A percentile compares a stretch with the other conserved stretches of the same genome.
phyloP scores from a whole-genome alignment of 306 rosid genomes.

The Canavalia ensiformis region DNA sequence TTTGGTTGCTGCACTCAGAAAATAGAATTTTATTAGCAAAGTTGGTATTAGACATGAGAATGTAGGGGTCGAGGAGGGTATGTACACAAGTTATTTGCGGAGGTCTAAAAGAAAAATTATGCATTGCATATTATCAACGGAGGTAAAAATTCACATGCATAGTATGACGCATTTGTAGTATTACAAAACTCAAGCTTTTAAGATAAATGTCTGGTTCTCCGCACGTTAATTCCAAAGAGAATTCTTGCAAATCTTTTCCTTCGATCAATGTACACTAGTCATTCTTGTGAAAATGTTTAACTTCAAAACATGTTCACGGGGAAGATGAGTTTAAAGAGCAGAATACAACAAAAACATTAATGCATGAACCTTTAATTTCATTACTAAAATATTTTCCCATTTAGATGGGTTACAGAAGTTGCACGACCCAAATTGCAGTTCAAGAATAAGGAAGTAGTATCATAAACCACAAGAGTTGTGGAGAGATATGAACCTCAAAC shows the following conservation, averaged over 20 bases:
- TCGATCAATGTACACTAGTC: background rate
- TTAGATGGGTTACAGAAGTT: background rate
- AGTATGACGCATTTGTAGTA: no score
- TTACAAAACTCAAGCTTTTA: background rate
- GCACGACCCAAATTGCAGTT: background rate
- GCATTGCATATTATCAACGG: slow-evolving; percentile 17
- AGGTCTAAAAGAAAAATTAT: background rate
- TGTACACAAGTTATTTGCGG: background rate
- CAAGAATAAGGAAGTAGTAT: background rate
- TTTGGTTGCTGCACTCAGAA: slow-evolving; percentile 63
- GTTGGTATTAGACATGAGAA: background rate
- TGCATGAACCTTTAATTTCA: background rate
- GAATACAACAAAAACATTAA: no score
- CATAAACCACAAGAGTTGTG: background rate
- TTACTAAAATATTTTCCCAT: background rate
- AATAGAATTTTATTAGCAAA: slow-evolving; percentile 35
- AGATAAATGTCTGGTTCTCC: background rate
- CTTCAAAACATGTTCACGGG: background rate
- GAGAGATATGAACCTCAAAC: background rate
- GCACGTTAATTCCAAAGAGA: background rate
- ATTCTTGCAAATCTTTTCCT: background rate
- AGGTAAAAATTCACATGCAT: background rate
- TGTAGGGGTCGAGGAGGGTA: background rate
- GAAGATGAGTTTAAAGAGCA: background rate
- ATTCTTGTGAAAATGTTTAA: background rate